Evolutionary conservation across 2,329 filamentous ascomycete genomes (phyloP).

Genomic region (Botrytis cinerea): DNA sequence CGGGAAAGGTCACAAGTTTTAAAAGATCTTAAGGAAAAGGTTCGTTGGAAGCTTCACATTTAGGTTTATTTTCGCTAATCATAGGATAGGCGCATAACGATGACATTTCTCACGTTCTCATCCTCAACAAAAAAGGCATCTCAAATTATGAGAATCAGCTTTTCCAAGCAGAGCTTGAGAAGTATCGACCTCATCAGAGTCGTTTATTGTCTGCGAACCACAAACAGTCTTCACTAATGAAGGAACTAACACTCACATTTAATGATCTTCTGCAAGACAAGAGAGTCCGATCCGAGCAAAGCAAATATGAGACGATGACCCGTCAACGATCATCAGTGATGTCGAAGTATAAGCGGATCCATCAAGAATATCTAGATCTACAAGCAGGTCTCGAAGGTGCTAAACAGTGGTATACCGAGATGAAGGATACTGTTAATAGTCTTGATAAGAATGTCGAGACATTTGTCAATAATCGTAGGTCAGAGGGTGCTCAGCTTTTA

Average conservation of each 20-base stretch:
- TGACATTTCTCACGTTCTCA: constrained; percentile 95
- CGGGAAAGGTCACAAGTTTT: constrained; percentile 87
- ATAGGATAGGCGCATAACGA: constrained; percentile 78
- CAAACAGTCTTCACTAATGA: constrained; percentile 92
- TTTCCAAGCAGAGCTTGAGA: constrained; percentile 96
- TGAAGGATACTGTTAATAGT: constrained; percentile 91
- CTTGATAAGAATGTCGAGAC: constrained; percentile 94
- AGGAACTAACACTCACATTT: constrained; percentile 86
- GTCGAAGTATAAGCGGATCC: constrained; percentile 84
- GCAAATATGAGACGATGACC: constrained; percentile 88
- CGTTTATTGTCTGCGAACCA: constrained; percentile 90
- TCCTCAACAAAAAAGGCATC: constrained; percentile 96
- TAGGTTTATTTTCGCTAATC: constrained; percentile 25
- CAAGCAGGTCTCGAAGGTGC: constrained; percentile 83
- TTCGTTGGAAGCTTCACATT: constrained; percentile 46
- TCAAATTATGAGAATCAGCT: constrained; percentile 88
- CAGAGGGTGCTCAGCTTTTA: constrained; percentile 87
- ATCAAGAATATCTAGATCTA: constrained; percentile 89
- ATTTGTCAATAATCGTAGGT: constrained; percentile 91
- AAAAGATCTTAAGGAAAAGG: constrained; percentile 97
- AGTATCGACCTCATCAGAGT: constrained; percentile 91
- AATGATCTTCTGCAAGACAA: constrained; percentile 90
- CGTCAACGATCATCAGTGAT: constrained; percentile 79
- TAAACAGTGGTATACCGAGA: constrained; percentile 91
- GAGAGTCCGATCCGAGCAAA: constrained; percentile 88